Evolutionary conservation across 345 rosid species (phyloP).

Genomic region (Angophora floribunda): DNA sequence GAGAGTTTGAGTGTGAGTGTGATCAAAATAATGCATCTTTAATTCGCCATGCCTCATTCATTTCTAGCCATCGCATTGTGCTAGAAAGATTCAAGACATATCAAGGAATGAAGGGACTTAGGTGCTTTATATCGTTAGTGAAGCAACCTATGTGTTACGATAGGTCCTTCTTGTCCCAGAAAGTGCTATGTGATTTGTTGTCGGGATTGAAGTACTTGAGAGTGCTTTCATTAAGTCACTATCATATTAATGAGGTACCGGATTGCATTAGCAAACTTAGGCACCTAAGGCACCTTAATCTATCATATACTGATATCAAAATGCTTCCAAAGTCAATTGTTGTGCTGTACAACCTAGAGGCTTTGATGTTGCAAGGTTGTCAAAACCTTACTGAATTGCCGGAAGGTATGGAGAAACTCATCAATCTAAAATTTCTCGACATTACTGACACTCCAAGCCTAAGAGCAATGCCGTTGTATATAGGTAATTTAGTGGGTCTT

Average conservation of each 20-base stretch:
- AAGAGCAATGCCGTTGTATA: fast-evolving
- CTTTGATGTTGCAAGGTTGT: fast-evolving
- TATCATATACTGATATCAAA: fast-evolving
- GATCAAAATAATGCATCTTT: not conserved
- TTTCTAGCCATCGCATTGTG: fast-evolving
- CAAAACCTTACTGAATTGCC: fast-evolving
- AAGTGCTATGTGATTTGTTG: not conserved
- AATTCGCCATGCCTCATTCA: not conserved
- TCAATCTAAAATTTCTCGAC: not conserved
- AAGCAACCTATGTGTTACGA: no score
- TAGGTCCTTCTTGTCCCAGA: fast-evolving
- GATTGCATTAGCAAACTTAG: no score
- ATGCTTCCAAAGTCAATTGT: not conserved
- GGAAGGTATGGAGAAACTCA: fast-evolving
- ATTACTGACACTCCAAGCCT: fast-evolving
- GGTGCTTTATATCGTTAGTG: not conserved
- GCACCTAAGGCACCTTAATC: not conserved
- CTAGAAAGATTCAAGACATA: not conserved
- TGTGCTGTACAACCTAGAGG: not conserved
- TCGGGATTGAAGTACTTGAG: fast-evolving
- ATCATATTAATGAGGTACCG: fast-evolving
- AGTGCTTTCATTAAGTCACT: fast-evolving
- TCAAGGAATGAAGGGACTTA: not conserved
- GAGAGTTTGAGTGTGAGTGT: not conserved
- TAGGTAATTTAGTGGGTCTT: not conserved